Evolutionary conservation across 257 asterid genomes (phyloP).

Genomic region (Solanum stenotomum): DNA sequence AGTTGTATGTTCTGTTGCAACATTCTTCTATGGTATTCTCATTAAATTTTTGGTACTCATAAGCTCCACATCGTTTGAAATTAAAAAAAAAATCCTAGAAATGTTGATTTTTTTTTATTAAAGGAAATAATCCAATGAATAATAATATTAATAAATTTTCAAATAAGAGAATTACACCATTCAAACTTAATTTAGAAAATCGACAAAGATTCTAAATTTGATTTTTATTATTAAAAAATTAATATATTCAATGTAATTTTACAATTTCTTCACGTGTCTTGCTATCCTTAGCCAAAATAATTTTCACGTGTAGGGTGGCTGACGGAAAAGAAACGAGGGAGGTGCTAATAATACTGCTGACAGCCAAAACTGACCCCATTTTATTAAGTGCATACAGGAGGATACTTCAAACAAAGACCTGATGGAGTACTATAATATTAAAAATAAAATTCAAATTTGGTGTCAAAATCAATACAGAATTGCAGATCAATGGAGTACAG

Average conservation of each 20-base stretch:
- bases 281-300: neutral
- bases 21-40: neutral
- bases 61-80: neutral
- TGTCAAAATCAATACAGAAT: neutral
- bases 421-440: neutral
- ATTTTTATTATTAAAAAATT: neutral
- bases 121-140: neutral
- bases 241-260: neutral
- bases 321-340: neutral
- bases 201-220: rapidly evolving
- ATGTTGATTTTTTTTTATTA: too few relatives aligned
- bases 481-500: neutral
- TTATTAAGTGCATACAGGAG: neutral
- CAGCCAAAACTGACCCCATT: neutral
- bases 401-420: neutral
- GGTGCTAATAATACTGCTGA: neutral
- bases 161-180: rapidly evolving
- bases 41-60: neutral
- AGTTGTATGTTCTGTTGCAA: neutral
- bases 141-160: neutral
- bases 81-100: neutral
- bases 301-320: neutral
- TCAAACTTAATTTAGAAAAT: neutral
- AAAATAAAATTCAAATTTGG: neutral
- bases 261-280: neutral